These are phyloP conservation scores for Debaryomyces sp. DNA, from an alignment of 1,139 yeast species.

Conservation along the genomic window DNA sequence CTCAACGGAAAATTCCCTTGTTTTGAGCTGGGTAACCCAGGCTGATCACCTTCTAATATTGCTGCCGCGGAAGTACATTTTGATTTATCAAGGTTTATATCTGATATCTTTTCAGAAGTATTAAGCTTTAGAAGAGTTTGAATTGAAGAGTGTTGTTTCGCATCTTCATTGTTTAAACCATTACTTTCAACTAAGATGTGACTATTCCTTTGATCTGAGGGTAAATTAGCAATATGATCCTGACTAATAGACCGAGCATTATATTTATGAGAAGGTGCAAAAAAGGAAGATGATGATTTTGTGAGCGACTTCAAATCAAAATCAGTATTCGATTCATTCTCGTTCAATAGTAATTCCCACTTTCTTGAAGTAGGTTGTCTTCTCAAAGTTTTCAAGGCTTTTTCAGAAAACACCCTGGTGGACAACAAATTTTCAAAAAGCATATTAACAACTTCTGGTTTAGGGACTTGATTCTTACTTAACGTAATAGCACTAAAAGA, in stretches of 20 bases:
- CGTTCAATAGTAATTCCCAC: conserved; percentile 50
- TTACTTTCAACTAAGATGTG: not conserved
- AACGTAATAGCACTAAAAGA: conserved; percentile 37
- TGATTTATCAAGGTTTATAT: not conserved
- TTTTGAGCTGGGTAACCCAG: conserved; percentile 9
- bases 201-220: not conserved
- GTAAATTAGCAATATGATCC: not conserved
- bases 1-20: not conserved
- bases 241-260: not conserved
- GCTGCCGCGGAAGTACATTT: not conserved
- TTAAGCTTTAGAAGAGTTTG: not conserved
- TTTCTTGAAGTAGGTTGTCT: conserved; percentile 40
- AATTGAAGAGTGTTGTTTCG: not conserved
- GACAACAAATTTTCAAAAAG: conserved; percentile 44
- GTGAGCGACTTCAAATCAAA: conserved; percentile 34
- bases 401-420: conserved; percentile 40
- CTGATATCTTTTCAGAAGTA: not conserved
- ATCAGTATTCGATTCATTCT: conserved; percentile 40
- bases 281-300: conserved; percentile 5
- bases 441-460: conserved; percentile 37
- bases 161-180: not conserved
- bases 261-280: not conserved
- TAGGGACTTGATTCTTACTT: conserved; percentile 39
- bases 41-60: conserved; percentile 2
- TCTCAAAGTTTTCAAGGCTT: conserved; percentile 33